Evolutionary conservation across 257 asterid genomes (phyloP).

Genomic region (Plantago ovata): DNA sequence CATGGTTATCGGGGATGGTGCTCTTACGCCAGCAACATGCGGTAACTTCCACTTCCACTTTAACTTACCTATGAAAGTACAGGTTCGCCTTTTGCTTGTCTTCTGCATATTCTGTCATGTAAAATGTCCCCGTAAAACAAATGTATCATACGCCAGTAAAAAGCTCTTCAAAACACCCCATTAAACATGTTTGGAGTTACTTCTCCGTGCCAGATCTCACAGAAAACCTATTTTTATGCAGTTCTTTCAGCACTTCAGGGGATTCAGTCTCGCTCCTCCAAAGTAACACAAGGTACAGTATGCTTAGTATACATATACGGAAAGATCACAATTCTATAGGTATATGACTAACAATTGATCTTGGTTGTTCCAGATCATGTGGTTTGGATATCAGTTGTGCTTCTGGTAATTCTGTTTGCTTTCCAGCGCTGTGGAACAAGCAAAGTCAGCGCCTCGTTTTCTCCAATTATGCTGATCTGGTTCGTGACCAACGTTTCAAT

Average conservation of each 20-base stretch:
- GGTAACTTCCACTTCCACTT: slow-evolving; percentile 23
- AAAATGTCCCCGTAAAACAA: too few relatives aligned
- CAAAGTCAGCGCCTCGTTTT: slow-evolving; percentile 55
- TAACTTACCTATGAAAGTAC: too few relatives aligned
- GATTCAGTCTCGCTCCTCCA: slow-evolving; percentile 59
- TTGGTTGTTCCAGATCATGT: slow-evolving; percentile 43
- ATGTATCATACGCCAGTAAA: too few relatives aligned
- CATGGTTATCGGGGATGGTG: slow-evolving; percentile 87
- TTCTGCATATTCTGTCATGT: too few relatives aligned
- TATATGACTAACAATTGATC: neutral
- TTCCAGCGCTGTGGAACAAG: slow-evolving; percentile 63
- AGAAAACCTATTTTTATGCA: slow-evolving; percentile 18
- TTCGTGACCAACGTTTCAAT: slow-evolving; percentile 42
- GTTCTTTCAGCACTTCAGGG: slow-evolving; percentile 84
- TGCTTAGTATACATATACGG: neutral
- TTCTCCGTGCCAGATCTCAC: neutral
- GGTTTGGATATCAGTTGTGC: slow-evolving; percentile 50
- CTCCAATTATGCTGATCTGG: slow-evolving; percentile 58
- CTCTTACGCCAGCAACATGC: slow-evolving; percentile 77
- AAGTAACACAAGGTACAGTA: slow-evolving; percentile 52
- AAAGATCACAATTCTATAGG: neutral
- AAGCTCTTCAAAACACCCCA: too few relatives aligned
- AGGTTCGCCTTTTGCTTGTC: too few relatives aligned
- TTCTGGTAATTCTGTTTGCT: slow-evolving; percentile 43
- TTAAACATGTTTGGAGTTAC: too few relatives aligned